A percentile compares a stretch with the other conserved stretches of the same genome.
These are phyloP conservation scores for Candida endomychidarum DNA, from an alignment of 805 yeast species.

Conservation along the genomic window DNA sequence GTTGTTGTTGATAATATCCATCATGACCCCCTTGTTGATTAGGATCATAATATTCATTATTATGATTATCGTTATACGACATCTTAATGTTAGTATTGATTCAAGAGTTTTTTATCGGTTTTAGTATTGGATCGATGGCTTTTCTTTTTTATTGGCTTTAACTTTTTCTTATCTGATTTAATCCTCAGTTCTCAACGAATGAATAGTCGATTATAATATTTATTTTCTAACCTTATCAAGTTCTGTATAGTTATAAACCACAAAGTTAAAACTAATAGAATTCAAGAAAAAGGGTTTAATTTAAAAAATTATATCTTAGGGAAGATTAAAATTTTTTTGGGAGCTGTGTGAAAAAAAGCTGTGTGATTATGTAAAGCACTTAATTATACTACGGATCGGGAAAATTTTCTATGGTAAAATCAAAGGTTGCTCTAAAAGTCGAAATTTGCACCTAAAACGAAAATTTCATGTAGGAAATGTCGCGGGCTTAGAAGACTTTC, in stretches of 20 bases:
- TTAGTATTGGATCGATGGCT: slow-evolving; percentile 1
- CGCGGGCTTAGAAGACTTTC: background rate
- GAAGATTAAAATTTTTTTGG: background rate
- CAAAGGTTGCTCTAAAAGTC: slow-evolving; percentile 5
- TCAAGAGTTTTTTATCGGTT: background rate
- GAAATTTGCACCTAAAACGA: slow-evolving; percentile 5
- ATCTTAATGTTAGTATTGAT: slow-evolving; percentile 28
- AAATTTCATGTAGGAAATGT: slow-evolving; percentile 8
- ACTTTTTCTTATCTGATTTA: no score
- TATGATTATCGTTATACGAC: slow-evolving; percentile 59
- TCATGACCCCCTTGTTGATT: slow-evolving; percentile 38
- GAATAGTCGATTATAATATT: no score
- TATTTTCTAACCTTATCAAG: no score
- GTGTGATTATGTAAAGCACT: background rate
- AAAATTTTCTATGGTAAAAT: slow-evolving; percentile 4
- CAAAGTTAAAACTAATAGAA: background rate
- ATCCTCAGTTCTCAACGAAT: background rate
- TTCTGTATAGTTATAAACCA: background rate
- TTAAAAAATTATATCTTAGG: slow-evolving; percentile 1
- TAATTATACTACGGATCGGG: slow-evolving; percentile 8
- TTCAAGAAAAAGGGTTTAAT: background rate
- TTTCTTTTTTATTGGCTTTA: slow-evolving; percentile 2
- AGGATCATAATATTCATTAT: slow-evolving; percentile 46
- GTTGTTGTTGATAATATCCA: slow-evolving; percentile 35
- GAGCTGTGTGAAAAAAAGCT: slow-evolving; percentile 2